A percentile compares a stretch with the other conserved stretches of the same genome.
Evolutionary conservation across 495 filamentous ascomycete genomes (phyloP).

Genomic region (Daldinia loculata): DNA sequence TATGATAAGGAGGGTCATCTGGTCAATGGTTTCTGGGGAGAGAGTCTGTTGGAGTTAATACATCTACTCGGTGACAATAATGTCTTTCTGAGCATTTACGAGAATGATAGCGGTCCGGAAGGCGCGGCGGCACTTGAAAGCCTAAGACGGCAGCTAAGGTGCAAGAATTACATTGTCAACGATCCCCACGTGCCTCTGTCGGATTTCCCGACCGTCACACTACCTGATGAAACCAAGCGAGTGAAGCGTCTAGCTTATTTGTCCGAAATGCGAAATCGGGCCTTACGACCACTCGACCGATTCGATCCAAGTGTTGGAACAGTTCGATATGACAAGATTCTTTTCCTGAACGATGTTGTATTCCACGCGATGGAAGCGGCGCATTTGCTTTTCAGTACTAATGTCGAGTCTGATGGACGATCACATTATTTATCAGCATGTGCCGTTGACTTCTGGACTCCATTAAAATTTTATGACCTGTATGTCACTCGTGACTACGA

Average conservation of each 20-base stretch:
- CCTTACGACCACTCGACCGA: slow-evolving; percentile 68
- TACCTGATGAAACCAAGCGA: slow-evolving; percentile 68
- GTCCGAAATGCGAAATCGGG: slow-evolving; percentile 80
- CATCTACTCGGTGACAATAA: slow-evolving; percentile 65
- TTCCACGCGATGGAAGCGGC: slow-evolving; percentile 75
- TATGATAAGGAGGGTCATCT: slow-evolving; percentile 67
- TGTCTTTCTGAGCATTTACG: slow-evolving; percentile 70
- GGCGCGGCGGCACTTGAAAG: slow-evolving; percentile 53
- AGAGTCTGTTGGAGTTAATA: slow-evolving; percentile 68
- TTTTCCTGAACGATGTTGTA: slow-evolving; percentile 80
- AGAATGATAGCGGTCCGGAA: slow-evolving; percentile 69
- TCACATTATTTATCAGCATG: slow-evolving; percentile 80
- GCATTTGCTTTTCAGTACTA: slow-evolving; percentile 80
- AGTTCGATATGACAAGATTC: slow-evolving; percentile 68
- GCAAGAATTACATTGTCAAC: slow-evolving; percentile 61
- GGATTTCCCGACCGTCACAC: slow-evolving; percentile 62
- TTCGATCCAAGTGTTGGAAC: slow-evolving; percentile 47
- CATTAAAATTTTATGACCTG: slow-evolving; percentile 84
- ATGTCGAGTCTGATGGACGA: slow-evolving; percentile 63
- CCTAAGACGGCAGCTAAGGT: slow-evolving; percentile 53
- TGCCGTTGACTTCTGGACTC: slow-evolving; percentile 77
- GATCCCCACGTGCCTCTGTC: slow-evolving; percentile 61
- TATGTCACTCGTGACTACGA: slow-evolving; percentile 80
- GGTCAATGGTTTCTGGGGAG: slow-evolving; percentile 72
- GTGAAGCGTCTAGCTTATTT: slow-evolving; percentile 78